A percentile compares a stretch with the other conserved stretches of the same genome.
Evolutionary conservation across 768 basidiomycete species (phyloP).

Genomic region (Exidia glandulosa): DNA sequence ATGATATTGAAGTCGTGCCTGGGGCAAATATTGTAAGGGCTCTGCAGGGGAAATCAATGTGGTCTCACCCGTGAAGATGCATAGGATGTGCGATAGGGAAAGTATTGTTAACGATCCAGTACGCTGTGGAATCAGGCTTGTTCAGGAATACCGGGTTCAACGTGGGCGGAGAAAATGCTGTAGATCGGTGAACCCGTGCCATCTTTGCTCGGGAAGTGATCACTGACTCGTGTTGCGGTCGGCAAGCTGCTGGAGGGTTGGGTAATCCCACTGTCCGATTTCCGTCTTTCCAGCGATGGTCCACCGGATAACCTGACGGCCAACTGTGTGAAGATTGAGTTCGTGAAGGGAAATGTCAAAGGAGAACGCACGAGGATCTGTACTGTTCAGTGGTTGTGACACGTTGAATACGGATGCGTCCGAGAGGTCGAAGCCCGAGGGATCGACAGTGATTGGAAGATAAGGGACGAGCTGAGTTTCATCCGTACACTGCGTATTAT

Average conservation of each 20-base stretch:
- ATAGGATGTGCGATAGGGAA: neutral
- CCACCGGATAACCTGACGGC: neutral
- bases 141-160: neutral
- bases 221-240: neutral
- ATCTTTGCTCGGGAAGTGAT: neutral
- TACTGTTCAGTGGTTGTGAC: neutral
- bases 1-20: neutral
- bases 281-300: neutral
- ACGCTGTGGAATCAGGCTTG: neutral
- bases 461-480: neutral
- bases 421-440: neutral
- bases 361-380: neutral
- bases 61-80: neutral
- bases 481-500: neutral
- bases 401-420: neutral
- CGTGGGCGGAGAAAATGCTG: neutral
- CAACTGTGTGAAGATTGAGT: no score
- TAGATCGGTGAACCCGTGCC: neutral
- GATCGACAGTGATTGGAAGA: neutral
- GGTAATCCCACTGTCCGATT: neutral
- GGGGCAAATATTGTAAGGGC: neutral
- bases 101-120: neutral
- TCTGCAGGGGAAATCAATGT: neutral
- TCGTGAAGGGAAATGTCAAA: neutral
- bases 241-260: neutral